phyloP scores from a whole-genome alignment of 371 early-diverging fungal genomes.

The Syncephalastrum racemosum region DNA sequence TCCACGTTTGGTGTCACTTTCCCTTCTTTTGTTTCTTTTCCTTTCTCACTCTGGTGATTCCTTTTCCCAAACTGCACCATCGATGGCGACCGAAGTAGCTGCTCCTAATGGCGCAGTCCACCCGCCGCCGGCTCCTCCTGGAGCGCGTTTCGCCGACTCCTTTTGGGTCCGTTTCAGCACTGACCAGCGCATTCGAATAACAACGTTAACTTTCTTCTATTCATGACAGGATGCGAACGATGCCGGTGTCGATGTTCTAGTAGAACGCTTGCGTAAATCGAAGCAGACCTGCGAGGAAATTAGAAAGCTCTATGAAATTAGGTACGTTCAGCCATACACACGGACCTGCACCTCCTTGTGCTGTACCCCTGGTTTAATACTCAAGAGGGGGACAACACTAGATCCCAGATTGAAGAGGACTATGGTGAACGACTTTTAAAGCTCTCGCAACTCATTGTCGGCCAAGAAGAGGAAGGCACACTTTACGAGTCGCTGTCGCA shows the following conservation, averaged over 20 bases:
- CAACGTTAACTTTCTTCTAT: too few species aligned
- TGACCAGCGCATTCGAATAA: too few species aligned
- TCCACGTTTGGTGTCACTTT: constrained; percentile 1
- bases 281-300: constrained; percentile 30
- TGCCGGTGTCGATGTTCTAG: constrained; percentile 21
- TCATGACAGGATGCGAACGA: constrained; percentile 15
- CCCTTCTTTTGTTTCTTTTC: constrained; percentile 2
- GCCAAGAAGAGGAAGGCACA: constrained; percentile 37
- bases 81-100: constrained; percentile 7
- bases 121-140: constrained; percentile 7
- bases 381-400: background rate
- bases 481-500: constrained; percentile 41
- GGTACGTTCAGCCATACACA: constrained; percentile 9
- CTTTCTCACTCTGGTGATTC: background rate
- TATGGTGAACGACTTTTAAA: constrained; percentile 27
- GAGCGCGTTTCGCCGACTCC: constrained; percentile 20
- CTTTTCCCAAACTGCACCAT: background rate
- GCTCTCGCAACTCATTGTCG: constrained; percentile 29
- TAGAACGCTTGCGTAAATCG: constrained; percentile 16
- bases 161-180: constrained; percentile 16
- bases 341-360: too few species aligned
- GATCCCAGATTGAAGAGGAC: constrained; percentile 29
- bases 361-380: too few species aligned
- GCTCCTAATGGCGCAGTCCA: constrained; percentile 9
- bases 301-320: constrained; percentile 22